Percentiles rank a stretch among this genome's conserved stretches.
Conservation (phyloP, 2,329 filamentous ascomycete species). For the Pseudogymnoascus sp. region DNA sequence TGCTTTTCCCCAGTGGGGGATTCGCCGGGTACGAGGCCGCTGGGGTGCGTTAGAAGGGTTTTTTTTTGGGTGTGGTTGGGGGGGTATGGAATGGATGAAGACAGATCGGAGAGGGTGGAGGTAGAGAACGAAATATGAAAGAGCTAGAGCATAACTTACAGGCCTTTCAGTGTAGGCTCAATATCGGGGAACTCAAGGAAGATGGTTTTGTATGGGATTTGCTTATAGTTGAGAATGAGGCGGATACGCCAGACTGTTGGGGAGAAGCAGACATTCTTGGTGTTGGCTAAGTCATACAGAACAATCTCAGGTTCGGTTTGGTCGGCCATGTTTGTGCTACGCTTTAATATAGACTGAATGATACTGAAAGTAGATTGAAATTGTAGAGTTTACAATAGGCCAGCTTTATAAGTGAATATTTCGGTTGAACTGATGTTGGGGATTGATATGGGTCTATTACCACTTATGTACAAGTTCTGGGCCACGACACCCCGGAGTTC, state of each 20-base stretch:
- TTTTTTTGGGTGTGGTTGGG: neutral
- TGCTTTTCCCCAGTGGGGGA: constrained; percentile 14
- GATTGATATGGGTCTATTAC: neutral
- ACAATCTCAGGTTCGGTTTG: constrained; percentile 29
- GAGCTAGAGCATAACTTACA: constrained; percentile 25
- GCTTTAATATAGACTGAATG: constrained; percentile 12
- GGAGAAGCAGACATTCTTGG: constrained; percentile 34
- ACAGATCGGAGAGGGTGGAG: constrained; percentile 3
- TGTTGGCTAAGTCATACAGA: constrained; percentile 34
- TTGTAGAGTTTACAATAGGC: constrained; percentile 2
- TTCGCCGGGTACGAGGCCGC: constrained; percentile 21
- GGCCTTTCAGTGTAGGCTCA: constrained; percentile 32
- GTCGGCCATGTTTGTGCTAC: constrained; percentile 19
- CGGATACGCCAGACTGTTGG: constrained; percentile 35
- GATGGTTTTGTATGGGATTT: constrained; percentile 32
- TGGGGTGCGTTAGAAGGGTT: constrained; percentile 13
- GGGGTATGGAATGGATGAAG: constrained; percentile 9
- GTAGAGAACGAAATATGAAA: constrained; percentile 11
- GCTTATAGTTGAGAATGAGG: constrained; percentile 36
- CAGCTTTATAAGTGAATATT: constrained; percentile 3
- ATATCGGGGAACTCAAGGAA: constrained; percentile 37
- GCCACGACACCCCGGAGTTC: neutral
- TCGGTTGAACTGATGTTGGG: neutral
- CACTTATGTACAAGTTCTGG: neutral
- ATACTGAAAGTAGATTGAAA: neutral